Conservation (phyloP, 1,139 yeast genomes). For the Debaryomycetaceae sp. region DNA sequence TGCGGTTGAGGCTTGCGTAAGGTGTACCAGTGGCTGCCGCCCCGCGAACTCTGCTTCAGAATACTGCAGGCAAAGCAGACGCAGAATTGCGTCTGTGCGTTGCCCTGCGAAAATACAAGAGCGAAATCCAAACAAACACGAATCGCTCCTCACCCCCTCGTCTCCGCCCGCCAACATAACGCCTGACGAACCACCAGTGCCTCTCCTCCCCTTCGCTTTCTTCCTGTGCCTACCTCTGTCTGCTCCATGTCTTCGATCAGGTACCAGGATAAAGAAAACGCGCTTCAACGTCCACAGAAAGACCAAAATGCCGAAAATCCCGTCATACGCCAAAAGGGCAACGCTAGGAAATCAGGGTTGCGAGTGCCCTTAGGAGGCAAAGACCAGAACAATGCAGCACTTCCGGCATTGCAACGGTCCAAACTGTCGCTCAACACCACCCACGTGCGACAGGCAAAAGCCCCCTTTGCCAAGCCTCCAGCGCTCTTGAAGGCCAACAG, state of each 20-base stretch:
- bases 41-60: background rate
- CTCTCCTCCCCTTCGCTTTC: too few species aligned
- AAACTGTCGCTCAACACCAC: slow-evolving; percentile 19
- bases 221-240: too few species aligned
- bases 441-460: slow-evolving; percentile 8
- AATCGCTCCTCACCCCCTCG: too few species aligned
- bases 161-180: too few species aligned
- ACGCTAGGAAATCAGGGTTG: slow-evolving; percentile 4
- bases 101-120: background rate
- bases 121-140: background rate
- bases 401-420: slow-evolving; percentile 31
- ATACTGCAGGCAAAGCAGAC: background rate
- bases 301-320: slow-evolving; percentile 4
- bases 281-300: slow-evolving; percentile 3
- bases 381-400: slow-evolving; percentile 29
- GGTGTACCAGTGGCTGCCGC: background rate
- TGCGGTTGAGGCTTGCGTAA: background rate
- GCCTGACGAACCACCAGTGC: too few species aligned
- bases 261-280: slow-evolving; percentile 14
- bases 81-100: slow-evolving; percentile 1
- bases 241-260: too few species aligned
- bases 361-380: slow-evolving; percentile 51
- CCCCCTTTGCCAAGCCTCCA: slow-evolving; percentile 20
- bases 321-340: slow-evolving; percentile 4
- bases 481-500: slow-evolving; percentile 34